phyloP scores from a whole-genome alignment of 1,139 yeast genomes.

The Citeromyces hawaiiensis region DNA sequence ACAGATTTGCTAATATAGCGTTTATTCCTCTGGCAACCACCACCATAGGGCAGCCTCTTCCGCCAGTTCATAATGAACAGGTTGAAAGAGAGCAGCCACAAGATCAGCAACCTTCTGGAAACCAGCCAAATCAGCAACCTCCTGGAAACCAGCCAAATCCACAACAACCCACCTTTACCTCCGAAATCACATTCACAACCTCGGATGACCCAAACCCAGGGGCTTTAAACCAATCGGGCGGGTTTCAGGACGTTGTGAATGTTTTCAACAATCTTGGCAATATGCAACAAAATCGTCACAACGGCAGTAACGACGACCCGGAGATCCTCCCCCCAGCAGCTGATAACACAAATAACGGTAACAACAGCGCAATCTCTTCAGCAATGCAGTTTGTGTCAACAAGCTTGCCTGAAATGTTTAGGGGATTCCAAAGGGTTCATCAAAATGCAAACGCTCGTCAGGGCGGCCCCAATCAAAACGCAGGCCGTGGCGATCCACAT shows the following conservation, averaged over 20 bases:
- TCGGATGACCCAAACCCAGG: not conserved
- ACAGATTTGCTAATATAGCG: not conserved
- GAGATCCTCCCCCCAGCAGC: not conserved
- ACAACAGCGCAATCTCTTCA: not conserved
- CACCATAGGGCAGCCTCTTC: not conserved
- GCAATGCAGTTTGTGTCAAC: constrained; percentile 1
- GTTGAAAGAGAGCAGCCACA: not conserved
- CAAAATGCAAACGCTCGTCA: not conserved
- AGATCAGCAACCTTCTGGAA: not conserved
- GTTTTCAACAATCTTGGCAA: constrained; percentile 63
- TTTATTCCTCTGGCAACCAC: not conserved
- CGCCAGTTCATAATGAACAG: not conserved
- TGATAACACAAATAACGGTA: not conserved
- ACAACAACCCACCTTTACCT: not conserved
- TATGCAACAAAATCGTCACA: constrained; percentile 16
- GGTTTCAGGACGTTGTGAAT: constrained; percentile 78
- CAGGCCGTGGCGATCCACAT: not conserved
- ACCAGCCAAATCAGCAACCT: not conserved
- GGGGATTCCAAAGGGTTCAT: not conserved
- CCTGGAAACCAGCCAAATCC: not conserved
- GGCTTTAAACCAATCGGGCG: constrained; percentile 33
- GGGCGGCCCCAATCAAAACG: not conserved
- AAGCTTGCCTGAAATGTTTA: not conserved
- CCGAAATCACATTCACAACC: not conserved
- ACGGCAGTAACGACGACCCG: not conserved